These are phyloP conservation scores for Plasmopara muralis DNA, from an alignment of 352 stramenopile species.

Conservation along the genomic window DNA sequence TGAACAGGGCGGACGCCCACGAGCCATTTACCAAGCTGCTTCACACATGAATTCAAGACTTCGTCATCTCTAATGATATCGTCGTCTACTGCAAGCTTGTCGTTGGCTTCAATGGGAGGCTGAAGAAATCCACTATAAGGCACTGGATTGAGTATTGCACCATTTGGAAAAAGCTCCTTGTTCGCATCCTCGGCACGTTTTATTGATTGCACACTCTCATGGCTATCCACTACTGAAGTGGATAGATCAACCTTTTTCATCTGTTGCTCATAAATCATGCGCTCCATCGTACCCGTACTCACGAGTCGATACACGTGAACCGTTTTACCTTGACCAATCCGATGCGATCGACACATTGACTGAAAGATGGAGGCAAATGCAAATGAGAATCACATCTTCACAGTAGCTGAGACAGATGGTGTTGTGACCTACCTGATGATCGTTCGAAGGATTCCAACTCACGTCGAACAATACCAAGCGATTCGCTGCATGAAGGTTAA, in stretches of 20 bases:
- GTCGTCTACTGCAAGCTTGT: conserved; percentile 28
- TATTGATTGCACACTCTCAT: conserved; percentile 12
- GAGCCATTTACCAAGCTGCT: conserved; percentile 52
- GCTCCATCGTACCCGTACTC: conserved; percentile 88
- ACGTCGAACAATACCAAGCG: conserved; percentile 88
- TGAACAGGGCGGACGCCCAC: conserved; percentile 41
- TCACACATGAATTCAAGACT: conserved; percentile 54
- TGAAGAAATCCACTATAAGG: conserved; percentile 59
- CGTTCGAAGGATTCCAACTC: conserved; percentile 88
- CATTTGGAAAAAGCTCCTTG: not conserved
- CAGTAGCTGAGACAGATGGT: not conserved
- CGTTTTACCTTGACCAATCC: conserved; percentile 83
- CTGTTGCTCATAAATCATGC: conserved; percentile 89
- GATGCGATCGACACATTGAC: conserved; percentile 90
- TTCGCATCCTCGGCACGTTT: not conserved
- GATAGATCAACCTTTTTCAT: conserved; percentile 83
- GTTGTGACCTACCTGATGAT: conserved; percentile 63
- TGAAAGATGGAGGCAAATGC: conserved; percentile 22
- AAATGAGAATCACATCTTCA: conserved; percentile 2
- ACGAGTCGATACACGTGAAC: conserved; percentile 92
- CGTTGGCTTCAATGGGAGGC: conserved; percentile 26
- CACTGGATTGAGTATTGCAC: conserved; percentile 9
- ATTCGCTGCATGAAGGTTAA: conserved; percentile 87
- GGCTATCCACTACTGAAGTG: conserved; percentile 65
- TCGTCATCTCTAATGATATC: conserved; percentile 37